phyloP scores from a whole-genome alignment of 2,329 filamentous ascomycete genomes.

The Colletotrichum magnum region DNA sequence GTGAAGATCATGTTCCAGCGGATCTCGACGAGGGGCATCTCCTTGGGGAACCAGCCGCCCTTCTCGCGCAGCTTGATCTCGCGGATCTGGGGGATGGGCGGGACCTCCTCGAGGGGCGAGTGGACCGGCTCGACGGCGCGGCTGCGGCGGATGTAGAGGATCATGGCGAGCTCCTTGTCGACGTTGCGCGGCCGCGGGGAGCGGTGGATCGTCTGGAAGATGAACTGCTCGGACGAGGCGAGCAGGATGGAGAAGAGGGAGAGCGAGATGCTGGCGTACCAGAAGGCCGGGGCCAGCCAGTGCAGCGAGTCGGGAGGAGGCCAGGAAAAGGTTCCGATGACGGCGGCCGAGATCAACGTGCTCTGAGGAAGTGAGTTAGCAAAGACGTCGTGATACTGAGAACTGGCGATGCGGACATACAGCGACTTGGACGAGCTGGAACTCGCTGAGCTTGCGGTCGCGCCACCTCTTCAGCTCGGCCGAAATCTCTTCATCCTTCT shows the following conservation, averaged over 20 bases:
- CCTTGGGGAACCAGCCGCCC: conserved; percentile 37
- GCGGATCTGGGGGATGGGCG: conserved; percentile 38
- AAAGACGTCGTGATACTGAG: background rate
- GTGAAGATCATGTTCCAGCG: conserved; percentile 50
- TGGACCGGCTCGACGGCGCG: conserved; percentile 28
- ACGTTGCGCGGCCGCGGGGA: conserved; percentile 34
- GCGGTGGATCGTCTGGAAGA: conserved; percentile 44
- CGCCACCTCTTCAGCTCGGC: conserved; percentile 42
- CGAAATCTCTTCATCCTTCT: conserved; percentile 38
- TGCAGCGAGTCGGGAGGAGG: conserved; percentile 41
- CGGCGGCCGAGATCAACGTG: conserved; percentile 45
- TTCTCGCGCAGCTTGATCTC: conserved; percentile 33
- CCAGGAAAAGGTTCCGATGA: conserved; percentile 49
- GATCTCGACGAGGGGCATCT: conserved; percentile 40
- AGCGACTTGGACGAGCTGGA: conserved; percentile 45
- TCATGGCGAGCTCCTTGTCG: conserved; percentile 42
- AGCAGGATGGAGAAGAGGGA: conserved; percentile 47
- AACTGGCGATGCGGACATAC: conserved; percentile 28
- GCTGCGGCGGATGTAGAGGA: conserved; percentile 37
- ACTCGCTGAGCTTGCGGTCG: conserved; percentile 44
- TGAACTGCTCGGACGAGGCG: conserved; percentile 46
- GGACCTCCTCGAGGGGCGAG: conserved; percentile 32
- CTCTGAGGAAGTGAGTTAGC: conserved; percentile 34
- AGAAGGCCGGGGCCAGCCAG: conserved; percentile 44
- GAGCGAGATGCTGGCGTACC: conserved; percentile 46